Conservation (phyloP, 805 yeast genomes). For the Nakazawaea populi region DNA sequence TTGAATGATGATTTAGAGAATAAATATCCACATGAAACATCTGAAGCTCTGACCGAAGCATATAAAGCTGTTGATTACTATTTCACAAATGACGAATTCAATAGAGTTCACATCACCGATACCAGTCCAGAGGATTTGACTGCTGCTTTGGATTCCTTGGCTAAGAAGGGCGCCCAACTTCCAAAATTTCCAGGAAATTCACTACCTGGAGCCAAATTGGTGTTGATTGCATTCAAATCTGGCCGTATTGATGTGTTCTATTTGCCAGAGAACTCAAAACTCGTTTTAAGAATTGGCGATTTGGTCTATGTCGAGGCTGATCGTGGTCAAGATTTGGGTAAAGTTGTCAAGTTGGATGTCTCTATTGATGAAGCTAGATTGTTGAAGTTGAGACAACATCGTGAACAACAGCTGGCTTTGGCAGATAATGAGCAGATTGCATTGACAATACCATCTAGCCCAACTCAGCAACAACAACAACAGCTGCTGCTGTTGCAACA, state of each 20-base stretch:
- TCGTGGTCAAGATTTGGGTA: constrained; percentile 73
- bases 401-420: constrained; percentile 66
- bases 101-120: constrained; percentile 13
- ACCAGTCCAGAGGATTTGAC: constrained; percentile 10
- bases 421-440: constrained; percentile 30
- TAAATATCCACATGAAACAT: constrained; percentile 2
- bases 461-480: background rate
- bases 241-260: constrained; percentile 77
- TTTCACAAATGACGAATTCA: constrained; percentile 10
- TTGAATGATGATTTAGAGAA: background rate
- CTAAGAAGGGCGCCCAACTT: constrained; percentile 30
- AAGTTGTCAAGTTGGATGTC: constrained; percentile 51
- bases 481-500: constrained; percentile 9
- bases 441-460: constrained; percentile 1
- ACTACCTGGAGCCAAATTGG: constrained; percentile 33
- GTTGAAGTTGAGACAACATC: constrained; percentile 58
- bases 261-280: constrained; percentile 36
- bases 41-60: background rate
- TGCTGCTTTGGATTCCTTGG: constrained; percentile 12
- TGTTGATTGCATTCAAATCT: constrained; percentile 70
- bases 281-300: constrained; percentile 46
- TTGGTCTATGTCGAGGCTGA: constrained; percentile 82
- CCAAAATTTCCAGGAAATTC: constrained; percentile 28
- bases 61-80: constrained; percentile 12
- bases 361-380: constrained; percentile 62